phyloP scores from a whole-genome alignment of 352 stramenopile genomes.

The Aphanomyces euteiches region DNA sequence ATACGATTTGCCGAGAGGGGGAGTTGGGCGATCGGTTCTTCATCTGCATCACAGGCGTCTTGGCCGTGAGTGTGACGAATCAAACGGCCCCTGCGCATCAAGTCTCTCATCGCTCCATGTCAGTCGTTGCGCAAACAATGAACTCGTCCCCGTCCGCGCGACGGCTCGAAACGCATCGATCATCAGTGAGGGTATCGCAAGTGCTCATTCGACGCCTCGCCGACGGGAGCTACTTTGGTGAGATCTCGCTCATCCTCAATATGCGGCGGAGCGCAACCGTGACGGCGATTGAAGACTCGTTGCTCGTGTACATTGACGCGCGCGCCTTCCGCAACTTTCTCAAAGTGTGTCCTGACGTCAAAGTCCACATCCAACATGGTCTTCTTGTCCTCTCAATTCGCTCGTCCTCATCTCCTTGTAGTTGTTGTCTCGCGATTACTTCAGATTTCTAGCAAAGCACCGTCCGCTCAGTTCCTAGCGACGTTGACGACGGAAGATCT shows the following conservation, averaged over 20 bases:
- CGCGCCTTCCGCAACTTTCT: conserved; percentile 67
- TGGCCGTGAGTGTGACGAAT: conserved; percentile 47
- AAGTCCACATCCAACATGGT: conserved; percentile 54
- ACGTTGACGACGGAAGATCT: conserved; percentile 53
- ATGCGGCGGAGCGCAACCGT: conserved; percentile 65
- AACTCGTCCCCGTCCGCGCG: neutral
- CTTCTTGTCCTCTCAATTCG: conserved; percentile 58
- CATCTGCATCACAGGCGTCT: conserved; percentile 57
- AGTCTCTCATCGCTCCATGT: conserved; percentile 10
- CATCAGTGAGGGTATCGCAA: neutral
- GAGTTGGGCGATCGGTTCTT: conserved; percentile 65
- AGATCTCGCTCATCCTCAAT: conserved; percentile 69
- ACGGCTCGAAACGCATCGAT: neutral
- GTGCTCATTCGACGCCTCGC: conserved; percentile 37
- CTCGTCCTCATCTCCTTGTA: conserved; percentile 46
- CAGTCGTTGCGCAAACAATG: neutral
- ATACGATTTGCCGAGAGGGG: conserved; percentile 52
- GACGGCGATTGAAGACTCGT: conserved; percentile 51
- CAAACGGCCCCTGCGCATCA: neutral
- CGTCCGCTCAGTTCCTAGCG: neutral
- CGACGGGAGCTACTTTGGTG: conserved; percentile 60
- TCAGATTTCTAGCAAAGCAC: conserved; percentile 7
- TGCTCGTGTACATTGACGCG: conserved; percentile 68
- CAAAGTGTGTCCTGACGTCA: conserved; percentile 56
- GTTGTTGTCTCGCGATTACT: conserved; percentile 43